These are phyloP conservation scores for Fusarium globosum DNA, from an alignment of 2,329 filamentous ascomycete genomes.

Conservation along the genomic window DNA sequence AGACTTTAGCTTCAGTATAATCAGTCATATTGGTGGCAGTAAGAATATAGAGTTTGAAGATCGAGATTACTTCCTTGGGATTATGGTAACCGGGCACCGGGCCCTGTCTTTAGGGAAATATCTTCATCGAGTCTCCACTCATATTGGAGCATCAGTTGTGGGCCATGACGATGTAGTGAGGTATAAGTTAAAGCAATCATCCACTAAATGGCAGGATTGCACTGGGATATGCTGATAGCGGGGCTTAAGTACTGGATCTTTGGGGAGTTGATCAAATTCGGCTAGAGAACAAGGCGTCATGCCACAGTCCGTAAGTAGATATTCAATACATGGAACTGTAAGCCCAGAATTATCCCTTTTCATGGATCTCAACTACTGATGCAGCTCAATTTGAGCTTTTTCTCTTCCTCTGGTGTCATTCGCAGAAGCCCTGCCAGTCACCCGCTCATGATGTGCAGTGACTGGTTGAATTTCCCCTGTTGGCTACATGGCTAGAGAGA, in stretches of 20 bases:
- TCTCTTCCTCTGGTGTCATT: accelerated
- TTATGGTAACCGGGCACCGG: no score
- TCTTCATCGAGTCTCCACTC: background rate
- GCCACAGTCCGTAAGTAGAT: background rate
- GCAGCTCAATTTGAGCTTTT: accelerated
- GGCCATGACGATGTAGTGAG: background rate
- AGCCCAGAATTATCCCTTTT: background rate
- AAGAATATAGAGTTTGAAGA: no score
- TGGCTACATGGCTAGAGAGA: background rate
- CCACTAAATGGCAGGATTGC: background rate
- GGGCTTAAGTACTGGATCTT: accelerated
- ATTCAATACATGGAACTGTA: accelerated
- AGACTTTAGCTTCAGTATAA: background rate
- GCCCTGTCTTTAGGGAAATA: background rate
- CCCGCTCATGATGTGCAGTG: accelerated
- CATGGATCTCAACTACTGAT: background rate
- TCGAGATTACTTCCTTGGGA: background rate
- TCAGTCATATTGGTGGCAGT: background rate
- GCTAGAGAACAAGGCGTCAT: background rate
- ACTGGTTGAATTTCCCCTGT: accelerated
- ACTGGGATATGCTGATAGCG: background rate
- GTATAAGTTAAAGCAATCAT: background rate
- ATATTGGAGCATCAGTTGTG: background rate
- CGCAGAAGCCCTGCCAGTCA: accelerated
- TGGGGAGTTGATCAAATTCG: background rate